Conservation (phyloP, 1,284 basidiomycete genomes). For the Cystobasidium slooffiae region DNA sequence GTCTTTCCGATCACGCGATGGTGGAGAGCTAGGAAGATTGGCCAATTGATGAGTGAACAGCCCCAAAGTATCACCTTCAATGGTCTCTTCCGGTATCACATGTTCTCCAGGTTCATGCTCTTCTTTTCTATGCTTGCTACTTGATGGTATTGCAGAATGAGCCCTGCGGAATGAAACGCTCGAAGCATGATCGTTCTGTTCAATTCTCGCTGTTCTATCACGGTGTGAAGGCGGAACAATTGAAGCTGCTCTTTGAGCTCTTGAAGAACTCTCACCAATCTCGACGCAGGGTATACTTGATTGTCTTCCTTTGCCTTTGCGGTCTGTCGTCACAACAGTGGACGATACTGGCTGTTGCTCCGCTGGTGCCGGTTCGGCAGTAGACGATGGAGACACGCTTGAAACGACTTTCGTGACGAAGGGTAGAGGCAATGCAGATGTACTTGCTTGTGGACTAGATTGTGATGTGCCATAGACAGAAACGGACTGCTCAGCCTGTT, state of each 20-base stretch:
- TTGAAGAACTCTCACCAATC: neutral
- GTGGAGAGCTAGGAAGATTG: too few species aligned
- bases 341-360: neutral
- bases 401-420: neutral
- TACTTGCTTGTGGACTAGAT: neutral
- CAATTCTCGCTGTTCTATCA: too few species aligned
- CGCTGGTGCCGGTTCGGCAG: neutral
- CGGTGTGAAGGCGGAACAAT: neutral
- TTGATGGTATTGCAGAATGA: too few species aligned
- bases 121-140: too few species aligned
- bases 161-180: too few species aligned
- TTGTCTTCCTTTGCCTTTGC: constrained; percentile 19
- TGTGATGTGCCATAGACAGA: neutral
- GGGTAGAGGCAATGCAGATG: neutral
- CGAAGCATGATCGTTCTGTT: too few species aligned
- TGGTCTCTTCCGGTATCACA: too few species aligned
- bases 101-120: too few species aligned
- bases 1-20: too few species aligned
- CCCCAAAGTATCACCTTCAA: too few species aligned
- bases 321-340: neutral
- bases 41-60: too few species aligned
- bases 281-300: neutral
- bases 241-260: neutral
- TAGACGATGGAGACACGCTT: neutral
- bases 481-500: too few species aligned